Evolutionary conservation across 1,284 basidiomycete genomes (phyloP).

Genomic region (Coniferiporia weirii): DNA sequence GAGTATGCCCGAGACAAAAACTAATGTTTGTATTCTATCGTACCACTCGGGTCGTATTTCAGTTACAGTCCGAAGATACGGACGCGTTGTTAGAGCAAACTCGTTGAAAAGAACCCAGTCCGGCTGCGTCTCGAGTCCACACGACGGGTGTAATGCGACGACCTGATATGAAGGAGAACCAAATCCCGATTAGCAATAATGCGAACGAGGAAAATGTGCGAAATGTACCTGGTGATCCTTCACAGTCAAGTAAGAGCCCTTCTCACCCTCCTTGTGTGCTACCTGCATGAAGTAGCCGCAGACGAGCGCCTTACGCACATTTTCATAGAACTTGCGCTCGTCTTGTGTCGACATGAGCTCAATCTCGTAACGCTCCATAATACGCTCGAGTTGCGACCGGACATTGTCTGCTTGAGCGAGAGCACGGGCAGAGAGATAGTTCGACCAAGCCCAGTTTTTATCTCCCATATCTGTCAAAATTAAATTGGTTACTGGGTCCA

Average conservation of each 20-base stretch:
- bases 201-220: neutral
- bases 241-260: slow-evolving; percentile 78
- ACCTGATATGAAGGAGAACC: slow-evolving; percentile 39
- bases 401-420: slow-evolving; percentile 94
- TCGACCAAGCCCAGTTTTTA: slow-evolving; percentile 89
- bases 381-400: slow-evolving; percentile 84
- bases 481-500: neutral
- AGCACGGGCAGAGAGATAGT: slow-evolving; percentile 84
- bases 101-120: slow-evolving; percentile 99
- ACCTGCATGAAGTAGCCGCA: slow-evolving; percentile 99
- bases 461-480: slow-evolving; percentile 56
- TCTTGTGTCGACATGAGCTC: slow-evolving; percentile 78
- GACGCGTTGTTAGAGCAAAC: slow-evolving; percentile 88
- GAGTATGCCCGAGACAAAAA: neutral
- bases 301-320: slow-evolving; percentile 82
- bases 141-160: slow-evolving; percentile 91
- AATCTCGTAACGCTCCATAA: slow-evolving; percentile 91
- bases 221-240: slow-evolving; percentile 83
- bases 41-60: slow-evolving; percentile 89
- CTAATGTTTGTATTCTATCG: slow-evolving; percentile 21
- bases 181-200: too few relatives aligned
- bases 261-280: slow-evolving; percentile 93
- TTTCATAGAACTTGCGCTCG: slow-evolving; percentile 73
- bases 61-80: slow-evolving; percentile 90
- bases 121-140: slow-evolving; percentile 87